These are phyloP conservation scores for Aspergillus japonicus DNA, from an alignment of 2,329 filamentous ascomycete genomes.

Conservation along the genomic window DNA sequence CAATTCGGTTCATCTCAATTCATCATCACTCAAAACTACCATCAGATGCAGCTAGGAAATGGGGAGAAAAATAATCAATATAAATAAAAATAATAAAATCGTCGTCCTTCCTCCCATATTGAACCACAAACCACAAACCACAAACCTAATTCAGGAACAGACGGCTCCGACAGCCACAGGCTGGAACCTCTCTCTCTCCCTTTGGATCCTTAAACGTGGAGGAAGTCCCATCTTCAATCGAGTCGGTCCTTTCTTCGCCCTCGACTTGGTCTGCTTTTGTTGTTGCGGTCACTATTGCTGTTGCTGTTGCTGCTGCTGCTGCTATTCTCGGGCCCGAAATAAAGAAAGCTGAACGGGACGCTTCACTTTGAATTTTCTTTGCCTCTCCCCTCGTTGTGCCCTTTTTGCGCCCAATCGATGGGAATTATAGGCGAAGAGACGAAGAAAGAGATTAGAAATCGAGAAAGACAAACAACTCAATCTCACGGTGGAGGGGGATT, in stretches of 20 bases:
- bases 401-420: background rate
- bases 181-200: background rate
- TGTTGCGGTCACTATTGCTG: background rate
- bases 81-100: background rate
- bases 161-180: background rate
- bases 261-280: background rate
- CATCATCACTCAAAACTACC: background rate
- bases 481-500: too few relatives aligned
- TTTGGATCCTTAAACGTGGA: conserved; percentile 4
- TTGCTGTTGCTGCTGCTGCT: background rate
- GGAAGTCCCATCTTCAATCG: background rate
- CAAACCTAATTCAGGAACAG: background rate
- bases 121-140: background rate
- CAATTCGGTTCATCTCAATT: background rate
- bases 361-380: background rate
- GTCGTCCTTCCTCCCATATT: background rate
- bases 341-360: background rate
- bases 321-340: background rate
- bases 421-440: background rate
- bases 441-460: background rate
- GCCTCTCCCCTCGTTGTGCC: background rate
- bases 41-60: background rate
- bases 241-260: background rate
- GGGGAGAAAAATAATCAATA: background rate
- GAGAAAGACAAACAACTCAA: background rate